These are phyloP conservation scores for Cyberlindnera saturnus DNA, from an alignment of 805 yeast species.

Conservation along the genomic window DNA sequence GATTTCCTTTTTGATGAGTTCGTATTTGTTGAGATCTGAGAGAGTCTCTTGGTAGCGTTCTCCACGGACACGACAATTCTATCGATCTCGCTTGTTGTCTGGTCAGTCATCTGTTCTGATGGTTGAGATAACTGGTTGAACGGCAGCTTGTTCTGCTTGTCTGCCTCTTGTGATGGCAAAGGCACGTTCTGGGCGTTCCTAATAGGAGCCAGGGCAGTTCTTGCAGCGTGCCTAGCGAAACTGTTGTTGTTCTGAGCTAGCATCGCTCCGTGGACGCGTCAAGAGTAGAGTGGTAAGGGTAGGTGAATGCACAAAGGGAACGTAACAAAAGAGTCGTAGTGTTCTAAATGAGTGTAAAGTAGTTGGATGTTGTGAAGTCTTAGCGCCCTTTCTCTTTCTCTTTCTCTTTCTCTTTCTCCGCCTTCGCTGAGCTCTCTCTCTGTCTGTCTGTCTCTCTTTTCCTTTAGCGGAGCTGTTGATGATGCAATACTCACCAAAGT, in stretches of 20 bases:
- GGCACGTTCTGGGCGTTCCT: constrained; percentile 23
- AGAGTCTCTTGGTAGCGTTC: constrained; percentile 25
- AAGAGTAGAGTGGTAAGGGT: background rate
- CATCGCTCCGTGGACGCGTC: background rate
- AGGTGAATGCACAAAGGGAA: background rate
- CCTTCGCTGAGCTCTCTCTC: too few species aligned
- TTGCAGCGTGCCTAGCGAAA: constrained; percentile 24
- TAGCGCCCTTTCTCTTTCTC: background rate
- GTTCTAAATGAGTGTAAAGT: constrained; percentile 1
- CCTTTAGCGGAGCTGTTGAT: too few species aligned
- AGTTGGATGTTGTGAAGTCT: constrained; percentile 1
- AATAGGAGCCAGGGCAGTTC: constrained; percentile 17
- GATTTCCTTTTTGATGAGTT: constrained; percentile 26
- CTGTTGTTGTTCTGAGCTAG: constrained; percentile 4
- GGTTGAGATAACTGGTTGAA: background rate
- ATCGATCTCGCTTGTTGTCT: constrained; percentile 19
- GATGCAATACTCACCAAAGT: too few species aligned
- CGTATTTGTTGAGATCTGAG: constrained; percentile 24
- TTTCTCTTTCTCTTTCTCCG: background rate
- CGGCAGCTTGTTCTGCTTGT: background rate
- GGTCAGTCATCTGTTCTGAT: background rate
- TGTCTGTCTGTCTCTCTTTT: too few species aligned
- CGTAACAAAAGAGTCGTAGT: background rate
- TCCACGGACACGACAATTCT: constrained; percentile 25
- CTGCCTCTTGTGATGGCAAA: constrained; percentile 26